Evolutionary conservation across 306 rosid genomes (phyloP), one percentile per base, ranked within the genome.

Genomic region (Dalbergia oliveri): DNA sequence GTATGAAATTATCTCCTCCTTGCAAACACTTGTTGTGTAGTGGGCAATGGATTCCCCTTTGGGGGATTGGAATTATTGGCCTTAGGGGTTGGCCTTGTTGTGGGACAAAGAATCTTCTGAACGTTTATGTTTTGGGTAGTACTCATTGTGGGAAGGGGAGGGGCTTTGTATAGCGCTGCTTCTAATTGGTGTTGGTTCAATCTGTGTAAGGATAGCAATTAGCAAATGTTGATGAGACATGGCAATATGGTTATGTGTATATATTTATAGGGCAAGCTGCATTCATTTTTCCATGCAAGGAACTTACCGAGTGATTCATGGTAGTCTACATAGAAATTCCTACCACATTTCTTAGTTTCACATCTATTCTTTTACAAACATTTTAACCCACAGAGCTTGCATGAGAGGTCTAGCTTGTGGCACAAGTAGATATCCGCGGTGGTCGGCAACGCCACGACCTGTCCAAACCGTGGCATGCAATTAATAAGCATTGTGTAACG

Each of bases 31-130:
- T 44, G 18, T 19, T 67, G 35, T 1, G 2, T 67, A 0, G 72
- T 67, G 15, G 72, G 72, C 34, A 18, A 21, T 45, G 5, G 14
- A 43, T 9, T 43, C 11, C 56, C 72, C 15, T 50, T 4, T 43
- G 56, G 56, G 19, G 72, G 72, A 0, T 37, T 63, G 5, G 72
- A 3, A 6, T 19, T 73, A 26, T 2, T 54, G 43, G 6, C 8
- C 45, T 45, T n/a, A 62, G 79, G 47, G 4, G 81, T 35, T 45
- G 79, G 71, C 61, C 79, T 75, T 61, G 79, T 75, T 16, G 35
- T 49, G 0, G 61, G 71, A 8, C 34, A 9, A 26, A 75, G 19
- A 75, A 4, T 4, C 3, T 62, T 33, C 19, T 62, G 49, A 62
- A 75, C 26, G 61, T 2, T n/a, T 59, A 8, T 23, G 4, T 43